Conservation (phyloP, 1,284 basidiomycete genomes). For the Microbotryomycetes sp. region DNA sequence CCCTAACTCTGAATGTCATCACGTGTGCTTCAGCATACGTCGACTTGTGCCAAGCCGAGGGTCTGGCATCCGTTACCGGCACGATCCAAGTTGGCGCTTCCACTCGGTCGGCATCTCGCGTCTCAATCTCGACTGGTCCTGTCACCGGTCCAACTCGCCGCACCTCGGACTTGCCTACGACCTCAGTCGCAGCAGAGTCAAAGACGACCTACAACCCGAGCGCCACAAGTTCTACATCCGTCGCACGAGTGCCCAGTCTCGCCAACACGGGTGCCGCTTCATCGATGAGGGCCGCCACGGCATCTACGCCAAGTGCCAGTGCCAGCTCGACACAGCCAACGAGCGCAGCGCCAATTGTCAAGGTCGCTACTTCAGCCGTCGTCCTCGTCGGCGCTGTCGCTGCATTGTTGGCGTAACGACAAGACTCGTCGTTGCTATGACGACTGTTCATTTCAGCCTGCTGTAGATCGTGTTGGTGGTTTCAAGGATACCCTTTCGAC, state of each 20-base stretch:
- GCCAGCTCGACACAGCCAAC: background rate
- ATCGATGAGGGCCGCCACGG: background rate
- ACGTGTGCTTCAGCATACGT: conserved; percentile 7
- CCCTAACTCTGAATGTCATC: too few species aligned
- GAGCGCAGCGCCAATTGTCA: background rate
- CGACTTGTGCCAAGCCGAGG: conserved; percentile 23
- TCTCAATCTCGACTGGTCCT: conserved; percentile 1
- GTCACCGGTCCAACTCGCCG: background rate
- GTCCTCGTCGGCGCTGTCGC: background rate
- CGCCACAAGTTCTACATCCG: background rate
- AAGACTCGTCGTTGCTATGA: too few species aligned
- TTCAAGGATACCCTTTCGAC: too few species aligned
- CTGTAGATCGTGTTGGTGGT: too few species aligned
- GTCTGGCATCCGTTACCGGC: conserved; percentile 27
- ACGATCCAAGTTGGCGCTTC: conserved; percentile 22
- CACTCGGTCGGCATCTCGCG: conserved; percentile 1
- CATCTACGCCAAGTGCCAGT: background rate
- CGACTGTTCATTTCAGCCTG: too few species aligned
- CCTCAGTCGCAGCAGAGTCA: background rate
- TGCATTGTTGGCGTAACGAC: background rate
- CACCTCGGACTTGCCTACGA: background rate
- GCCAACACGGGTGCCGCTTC: background rate
- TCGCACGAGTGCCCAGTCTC: background rate
- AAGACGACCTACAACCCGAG: background rate
- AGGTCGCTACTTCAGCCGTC: background rate